Base-by-base conservation (phyloP, 169 alveolate species). In the Sarcocystis neurona region DNA sequence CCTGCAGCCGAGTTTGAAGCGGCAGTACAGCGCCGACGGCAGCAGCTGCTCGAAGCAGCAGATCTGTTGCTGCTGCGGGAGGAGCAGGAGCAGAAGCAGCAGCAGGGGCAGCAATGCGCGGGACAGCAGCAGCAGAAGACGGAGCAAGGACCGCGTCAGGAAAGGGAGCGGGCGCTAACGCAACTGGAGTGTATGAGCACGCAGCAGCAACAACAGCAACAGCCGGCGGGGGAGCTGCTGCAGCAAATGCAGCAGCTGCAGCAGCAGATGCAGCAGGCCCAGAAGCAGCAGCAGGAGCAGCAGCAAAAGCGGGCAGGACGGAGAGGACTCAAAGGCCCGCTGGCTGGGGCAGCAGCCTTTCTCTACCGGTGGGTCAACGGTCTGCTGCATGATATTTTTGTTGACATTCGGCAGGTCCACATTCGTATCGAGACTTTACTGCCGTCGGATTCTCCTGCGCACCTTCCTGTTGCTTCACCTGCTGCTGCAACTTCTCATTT, bases 171-270 rank as follows among this genome's bases (percentile, higher is more conserved):
- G n/a, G n/a, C n/a, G n/a, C n/a, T n/a, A n/a, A n/a, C n/a, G n/a
- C n/a, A n/a, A n/a, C n/a, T n/a, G n/a, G n/a, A n/a, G n/a, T n/a
- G n/a, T n/a, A n/a, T n/a, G n/a, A n/a, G n/a, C n/a, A n/a, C n/a
- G n/a, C 82, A 72, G 56, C 82, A 72, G 58, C 82, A 56, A 4
- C 47, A 56, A 1, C 82, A 39, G 82, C 82, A 56, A 8, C 53
- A 39, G 1, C 56, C 41, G 27, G 82, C 34, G 39, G 53, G 39
- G 2, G 82, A 47, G 32, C 58, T 39, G 34, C 58, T 72, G 82
- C 82, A 72, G 20, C 8, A 39, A 34, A 72, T 72, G 82, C 44
- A 63, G 32, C 44, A 63, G 12, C 44, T 0, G 60, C 27, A 48
- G 8, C 0, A 30, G 75, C 75, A 41, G 41, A 4, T n/a, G 60